Evolutionary conservation across 106 monocot genomes (phyloP).

Genomic region (Alisma plantagoaquatica): DNA sequence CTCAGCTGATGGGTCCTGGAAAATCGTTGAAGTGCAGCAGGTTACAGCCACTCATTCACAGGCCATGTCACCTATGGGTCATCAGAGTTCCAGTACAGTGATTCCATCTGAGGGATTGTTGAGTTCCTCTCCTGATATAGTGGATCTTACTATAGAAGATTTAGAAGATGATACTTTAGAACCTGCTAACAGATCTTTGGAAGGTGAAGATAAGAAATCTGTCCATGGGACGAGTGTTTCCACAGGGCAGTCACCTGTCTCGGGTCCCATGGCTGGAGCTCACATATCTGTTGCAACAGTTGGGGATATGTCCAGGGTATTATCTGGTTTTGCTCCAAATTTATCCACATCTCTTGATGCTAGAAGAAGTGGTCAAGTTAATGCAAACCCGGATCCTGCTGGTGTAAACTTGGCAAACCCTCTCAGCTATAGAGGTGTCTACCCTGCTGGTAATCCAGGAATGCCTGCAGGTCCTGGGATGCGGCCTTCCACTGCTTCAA

Average conservation of each 20-base stretch:
- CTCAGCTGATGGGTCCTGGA: slow-evolving; percentile 19
- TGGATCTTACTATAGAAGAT: slow-evolving; percentile 18
- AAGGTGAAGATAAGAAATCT: slow-evolving; percentile 8
- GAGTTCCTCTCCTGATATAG: background rate
- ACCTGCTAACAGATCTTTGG: slow-evolving; percentile 3
- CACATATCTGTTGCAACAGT: background rate
- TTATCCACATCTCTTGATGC: background rate
- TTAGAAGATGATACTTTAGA: background rate
- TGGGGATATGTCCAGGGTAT: background rate
- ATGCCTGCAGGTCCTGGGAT: background rate
- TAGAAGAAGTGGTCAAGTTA: background rate
- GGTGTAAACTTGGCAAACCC: too few relatives aligned
- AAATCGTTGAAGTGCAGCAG: background rate
- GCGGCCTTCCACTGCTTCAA: slow-evolving; percentile 2
- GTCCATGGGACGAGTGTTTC: background rate
- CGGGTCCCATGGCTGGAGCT: background rate
- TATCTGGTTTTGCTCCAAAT: slow-evolving; percentile 1
- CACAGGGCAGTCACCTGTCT: background rate
- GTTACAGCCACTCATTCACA: slow-evolving; percentile 3
- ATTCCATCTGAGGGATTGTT: too few relatives aligned
- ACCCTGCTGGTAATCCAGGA: slow-evolving; percentile 9
- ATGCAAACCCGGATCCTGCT: slow-evolving; percentile 25
- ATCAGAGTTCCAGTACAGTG: too few relatives aligned
- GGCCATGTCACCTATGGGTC: too few relatives aligned
- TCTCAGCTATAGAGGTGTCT: too few relatives aligned